Conservation (phyloP, 2,329 filamentous ascomycete species). For the Claviceps humidiphila region DNA sequence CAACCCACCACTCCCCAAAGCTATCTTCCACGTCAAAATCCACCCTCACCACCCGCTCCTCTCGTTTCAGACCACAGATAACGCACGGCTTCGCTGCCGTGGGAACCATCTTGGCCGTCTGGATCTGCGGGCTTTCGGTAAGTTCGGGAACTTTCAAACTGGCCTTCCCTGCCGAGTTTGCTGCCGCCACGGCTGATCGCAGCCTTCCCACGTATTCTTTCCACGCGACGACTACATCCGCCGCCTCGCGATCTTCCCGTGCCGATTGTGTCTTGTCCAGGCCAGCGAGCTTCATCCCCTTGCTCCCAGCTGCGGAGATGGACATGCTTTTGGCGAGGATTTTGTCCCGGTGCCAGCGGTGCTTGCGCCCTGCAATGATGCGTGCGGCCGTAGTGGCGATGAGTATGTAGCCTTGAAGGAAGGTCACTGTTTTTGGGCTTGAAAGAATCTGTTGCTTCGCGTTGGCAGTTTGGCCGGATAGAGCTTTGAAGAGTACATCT, state of each 20-base stretch:
- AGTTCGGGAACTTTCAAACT: conserved; percentile 55
- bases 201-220: conserved; percentile 62
- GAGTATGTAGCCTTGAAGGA: conserved; percentile 50
- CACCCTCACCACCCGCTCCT: conserved; percentile 66
- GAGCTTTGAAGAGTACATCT: conserved; percentile 51
- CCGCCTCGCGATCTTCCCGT: conserved; percentile 73
- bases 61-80: conserved; percentile 75
- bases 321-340: conserved; percentile 78
- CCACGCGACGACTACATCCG: conserved; percentile 66
- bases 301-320: conserved; percentile 63
- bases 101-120: conserved; percentile 57
- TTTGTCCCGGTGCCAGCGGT: conserved; percentile 83
- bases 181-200: conserved; percentile 56
- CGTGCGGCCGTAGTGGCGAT: conserved; percentile 59
- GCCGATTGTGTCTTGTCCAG: conserved; percentile 72
- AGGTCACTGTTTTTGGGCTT: conserved; percentile 46
- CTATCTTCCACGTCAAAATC: conserved; percentile 73
- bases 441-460: conserved; percentile 51
- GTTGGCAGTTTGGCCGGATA: conserved; percentile 42
- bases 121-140: conserved; percentile 52
- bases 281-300: conserved; percentile 83
- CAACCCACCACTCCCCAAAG: conserved; percentile 94
- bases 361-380: conserved; percentile 70
- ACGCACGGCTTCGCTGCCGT: conserved; percentile 65
- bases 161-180: conserved; percentile 43